Evolutionary conservation across 495 filamentous ascomycete species (phyloP).

Genomic region (Neurospora tetrasperma): DNA sequence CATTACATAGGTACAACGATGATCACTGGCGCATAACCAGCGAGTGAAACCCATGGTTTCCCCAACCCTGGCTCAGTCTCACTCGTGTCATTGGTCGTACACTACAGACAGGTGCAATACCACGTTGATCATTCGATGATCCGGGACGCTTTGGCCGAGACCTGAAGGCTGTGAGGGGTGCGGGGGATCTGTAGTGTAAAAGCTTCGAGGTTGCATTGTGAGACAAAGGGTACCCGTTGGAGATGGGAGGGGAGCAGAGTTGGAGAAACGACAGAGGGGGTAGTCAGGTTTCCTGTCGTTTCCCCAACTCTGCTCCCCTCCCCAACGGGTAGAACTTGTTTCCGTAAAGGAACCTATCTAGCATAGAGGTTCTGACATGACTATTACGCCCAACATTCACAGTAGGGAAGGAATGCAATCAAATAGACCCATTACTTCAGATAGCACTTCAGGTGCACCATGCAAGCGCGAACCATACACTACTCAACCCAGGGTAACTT

Average conservation of each 20-base stretch:
- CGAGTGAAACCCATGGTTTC: neutral
- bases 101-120: neutral
- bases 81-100: neutral
- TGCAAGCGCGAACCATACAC: neutral
- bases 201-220: neutral
- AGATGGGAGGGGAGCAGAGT: no score
- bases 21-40: neutral
- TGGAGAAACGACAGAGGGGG: no score
- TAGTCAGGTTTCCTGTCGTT: no score
- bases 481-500: no score
- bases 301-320: no score
- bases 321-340: neutral
- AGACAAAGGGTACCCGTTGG: neutral
- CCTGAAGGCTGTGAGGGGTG: neutral
- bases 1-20: neutral
- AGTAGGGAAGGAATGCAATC: no score
- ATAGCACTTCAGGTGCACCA: neutral
- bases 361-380: neutral
- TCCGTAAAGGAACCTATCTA: neutral
- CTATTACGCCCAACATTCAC: no score
- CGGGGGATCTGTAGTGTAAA: neutral
- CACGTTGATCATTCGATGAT: neutral
- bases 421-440: neutral
- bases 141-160: neutral
- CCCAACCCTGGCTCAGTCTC: neutral